Evolutionary conservation across 257 asterid species (phyloP), one percentile per base, ranked within the genome.

Genomic region (Ophiorrhiza pumila): DNA sequence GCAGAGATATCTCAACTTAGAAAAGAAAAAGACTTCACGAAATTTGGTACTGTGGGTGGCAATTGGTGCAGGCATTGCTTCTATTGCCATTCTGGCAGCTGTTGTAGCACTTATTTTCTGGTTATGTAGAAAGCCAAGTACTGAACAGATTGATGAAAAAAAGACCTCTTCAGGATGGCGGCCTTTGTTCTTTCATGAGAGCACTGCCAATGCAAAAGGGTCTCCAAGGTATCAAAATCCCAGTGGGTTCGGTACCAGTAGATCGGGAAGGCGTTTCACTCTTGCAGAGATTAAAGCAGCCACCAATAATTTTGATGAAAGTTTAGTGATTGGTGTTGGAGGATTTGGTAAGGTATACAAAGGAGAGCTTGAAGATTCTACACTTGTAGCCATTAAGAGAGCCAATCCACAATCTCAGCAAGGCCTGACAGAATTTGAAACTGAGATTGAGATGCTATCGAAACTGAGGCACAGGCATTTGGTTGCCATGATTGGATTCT

Each of bases 391-490:
- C 4, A 81, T 90, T 55, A 92, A 92, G 76, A 81, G 96, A 65
- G 84, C 96, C 69, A 90, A 92, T 64, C 98, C 96, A 17, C 95
- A 90, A 62, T 92, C 98, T 61, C 96, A 90, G 76, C 98, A 92
- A 80, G 98, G 98, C 7, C 64, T 92, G 65, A 80, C 53, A 3
- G 98, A 92, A 50, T 92, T 92, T 60, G 96, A 92, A 80, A 92
- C 98, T 1, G 98, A 92, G 76, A 92, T 90, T 5, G 93, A 90
- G 74, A 56, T 92, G 87, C 85, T 92, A 60, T 92, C 98, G 12
- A 88, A 87, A 76, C 80, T 90, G 37, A 84, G 98, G 71, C 98
- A 92, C 76, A 80, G 87, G 74, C 97, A 92, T 82, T 87, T 92
- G 13, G 97, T 92, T 45, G 87, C 97, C 25, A 75, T 92, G 82